Conservation (phyloP, 2,329 filamentous ascomycete genomes). For the Fusarium oxysporum region DNA sequence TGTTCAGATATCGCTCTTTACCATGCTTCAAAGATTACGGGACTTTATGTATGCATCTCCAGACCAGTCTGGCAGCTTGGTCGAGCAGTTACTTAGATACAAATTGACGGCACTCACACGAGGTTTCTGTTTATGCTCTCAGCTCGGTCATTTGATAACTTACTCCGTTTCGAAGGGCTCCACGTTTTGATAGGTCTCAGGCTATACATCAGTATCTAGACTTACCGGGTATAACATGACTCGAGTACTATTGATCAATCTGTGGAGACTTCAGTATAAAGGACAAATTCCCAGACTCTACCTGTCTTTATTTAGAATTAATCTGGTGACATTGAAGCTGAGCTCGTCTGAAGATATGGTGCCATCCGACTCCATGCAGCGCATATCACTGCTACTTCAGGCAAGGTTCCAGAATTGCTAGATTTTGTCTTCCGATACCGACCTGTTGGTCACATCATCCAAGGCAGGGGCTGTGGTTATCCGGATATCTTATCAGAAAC, state of each 20-base stretch:
- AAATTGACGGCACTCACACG: neutral
- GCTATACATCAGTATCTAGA: neutral
- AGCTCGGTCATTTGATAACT: accelerated
- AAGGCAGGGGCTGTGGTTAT: neutral
- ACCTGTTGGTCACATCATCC: neutral
- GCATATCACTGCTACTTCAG: neutral
- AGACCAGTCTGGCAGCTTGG: neutral
- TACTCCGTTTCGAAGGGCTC: accelerated
- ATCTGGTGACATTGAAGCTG: neutral
- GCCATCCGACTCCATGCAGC: neutral
- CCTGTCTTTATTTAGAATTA: too few species aligned
- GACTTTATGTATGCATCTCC: neutral
- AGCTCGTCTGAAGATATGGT: neutral
- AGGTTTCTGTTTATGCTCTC: accelerated
- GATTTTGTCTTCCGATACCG: neutral
- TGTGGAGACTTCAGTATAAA: too few species aligned
- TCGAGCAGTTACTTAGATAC: neutral
- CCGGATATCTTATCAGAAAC: neutral
- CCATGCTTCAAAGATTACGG: too few species aligned
- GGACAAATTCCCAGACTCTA: too few species aligned
- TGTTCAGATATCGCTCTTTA: too few species aligned
- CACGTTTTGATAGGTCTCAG: accelerated
- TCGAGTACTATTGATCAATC: too few species aligned
- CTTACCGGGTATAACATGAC: neutral
- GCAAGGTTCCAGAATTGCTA: neutral